Base-by-base conservation (phyloP, 1,284 basidiomycete genomes). In the Phellinidium pouzarii region DNA sequence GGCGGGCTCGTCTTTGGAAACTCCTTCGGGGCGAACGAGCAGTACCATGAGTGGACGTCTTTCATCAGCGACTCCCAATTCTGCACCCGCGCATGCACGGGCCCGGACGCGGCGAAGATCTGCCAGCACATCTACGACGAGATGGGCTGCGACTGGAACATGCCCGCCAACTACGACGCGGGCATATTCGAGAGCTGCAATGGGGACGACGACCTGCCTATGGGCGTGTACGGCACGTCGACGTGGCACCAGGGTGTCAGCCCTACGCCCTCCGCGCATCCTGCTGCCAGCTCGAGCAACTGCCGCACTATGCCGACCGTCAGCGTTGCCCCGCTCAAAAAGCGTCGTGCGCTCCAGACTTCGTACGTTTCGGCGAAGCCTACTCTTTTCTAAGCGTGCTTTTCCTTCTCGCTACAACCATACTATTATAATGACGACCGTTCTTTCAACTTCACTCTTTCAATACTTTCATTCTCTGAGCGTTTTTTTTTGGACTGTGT, bases 1-100 rank as follows among this genome's bases (percentile, higher is more conserved):
- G 82, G 80, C 58, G 80, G 80, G 40, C 68, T 82, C 17, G 72
- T 82, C 17, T 85, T 74, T 61, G 79, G 80, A 45, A 78, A 79
- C 63, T 70, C 73, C 23, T 68, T 71, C 62, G 62, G 68, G 52
- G 19, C 53, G 25, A 51, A 57, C 44, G 54, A 58, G 43, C 60
- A 65, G 57, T 61, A 61, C 51, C 61, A 64, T 48, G 63, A 64
- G 54, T 64, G 63, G 63, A 63, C 62, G n/a, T 56, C 25, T 56
- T 78, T 79, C 67, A 76, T 80, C 59, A 76, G 74, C 7, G 69
- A 72, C 47, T 66, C 54, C 26, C 70, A 78, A 58, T 86, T 84
- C 67, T 85, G 80, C 68, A 74, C 84, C 70, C 73, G 80, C 51
- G 81, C 80, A 26, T 84, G 82, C 62, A 66, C 57, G 49, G 80